These are phyloP conservation scores for Ophiostoma sp. DNA, from an alignment of 2,329 filamentous ascomycete genomes.

Conservation along the genomic window DNA sequence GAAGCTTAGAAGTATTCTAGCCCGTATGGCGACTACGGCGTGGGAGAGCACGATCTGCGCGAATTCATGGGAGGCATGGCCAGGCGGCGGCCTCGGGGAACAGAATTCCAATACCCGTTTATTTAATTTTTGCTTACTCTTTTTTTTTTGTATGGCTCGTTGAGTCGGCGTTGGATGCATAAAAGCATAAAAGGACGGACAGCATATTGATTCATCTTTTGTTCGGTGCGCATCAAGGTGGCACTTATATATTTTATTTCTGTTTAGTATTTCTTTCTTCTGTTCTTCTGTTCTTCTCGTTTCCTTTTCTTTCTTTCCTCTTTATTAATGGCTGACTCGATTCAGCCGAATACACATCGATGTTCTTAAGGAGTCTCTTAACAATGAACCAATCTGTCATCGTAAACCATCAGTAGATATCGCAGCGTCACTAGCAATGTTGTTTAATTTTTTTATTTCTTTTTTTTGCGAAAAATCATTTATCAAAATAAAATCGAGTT, in stretches of 20 bases:
- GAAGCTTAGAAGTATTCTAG: slow-evolving; percentile 4
- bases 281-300: slow-evolving; percentile 8
- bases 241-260: slow-evolving; percentile 7
- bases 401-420: background rate
- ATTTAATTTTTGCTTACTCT: background rate
- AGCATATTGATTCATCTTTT: slow-evolving; percentile 14
- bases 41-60: background rate
- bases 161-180: slow-evolving; percentile 22
- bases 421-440: background rate
- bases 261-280: slow-evolving; percentile 9
- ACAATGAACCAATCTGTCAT: background rate
- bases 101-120: background rate
- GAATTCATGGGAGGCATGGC: background rate
- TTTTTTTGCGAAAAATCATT: slow-evolving; percentile 17
- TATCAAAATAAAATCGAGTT: slow-evolving; percentile 16
- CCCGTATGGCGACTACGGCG: background rate
- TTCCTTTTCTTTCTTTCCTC: background rate
- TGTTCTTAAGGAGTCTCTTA: background rate
- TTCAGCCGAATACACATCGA: background rate
- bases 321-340: background rate
- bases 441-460: slow-evolving; percentile 14
- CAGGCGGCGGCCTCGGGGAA: background rate
- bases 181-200: slow-evolving; percentile 7
- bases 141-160: background rate
- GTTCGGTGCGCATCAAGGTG: background rate